Percentiles rank a stretch among this genome's conserved stretches.
These are phyloP conservation scores for Peniophora sp. DNA, from an alignment of 1,284 basidiomycete genomes.

Conservation along the genomic window DNA sequence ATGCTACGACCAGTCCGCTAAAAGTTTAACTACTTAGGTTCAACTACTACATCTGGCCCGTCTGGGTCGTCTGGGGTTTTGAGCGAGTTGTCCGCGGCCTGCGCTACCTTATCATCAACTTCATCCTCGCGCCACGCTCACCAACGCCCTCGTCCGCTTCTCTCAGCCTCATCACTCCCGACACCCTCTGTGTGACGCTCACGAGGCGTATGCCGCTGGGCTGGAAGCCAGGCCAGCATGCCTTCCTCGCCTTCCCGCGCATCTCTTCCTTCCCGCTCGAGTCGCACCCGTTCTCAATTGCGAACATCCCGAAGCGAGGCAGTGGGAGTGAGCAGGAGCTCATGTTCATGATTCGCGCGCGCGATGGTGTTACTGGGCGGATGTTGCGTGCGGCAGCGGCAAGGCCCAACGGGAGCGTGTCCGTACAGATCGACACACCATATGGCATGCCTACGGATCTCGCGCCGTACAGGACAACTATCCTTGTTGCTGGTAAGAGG, in stretches of 20 bases:
- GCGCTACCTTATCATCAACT: constrained; percentile 29
- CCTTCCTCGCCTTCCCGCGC: constrained; percentile 41
- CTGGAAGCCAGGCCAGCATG: constrained; percentile 56
- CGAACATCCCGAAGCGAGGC: constrained; percentile 23
- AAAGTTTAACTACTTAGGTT: constrained; percentile 6
- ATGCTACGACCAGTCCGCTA: background rate
- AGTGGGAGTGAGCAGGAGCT: constrained; percentile 23
- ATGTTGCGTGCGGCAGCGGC: constrained; percentile 25
- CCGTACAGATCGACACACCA: constrained; percentile 45
- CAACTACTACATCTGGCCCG: constrained; percentile 23
- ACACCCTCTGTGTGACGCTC: constrained; percentile 31
- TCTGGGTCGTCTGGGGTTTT: constrained; percentile 34
- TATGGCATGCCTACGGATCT: constrained; percentile 41
- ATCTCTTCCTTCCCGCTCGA: constrained; percentile 35
- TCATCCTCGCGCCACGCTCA: constrained; percentile 17
- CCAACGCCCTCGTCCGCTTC: constrained; percentile 16
- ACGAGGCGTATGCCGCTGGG: constrained; percentile 19
- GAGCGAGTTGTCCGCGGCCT: constrained; percentile 27
- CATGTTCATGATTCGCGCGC: constrained; percentile 39
- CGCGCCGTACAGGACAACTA: constrained; percentile 31
- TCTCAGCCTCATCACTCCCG: constrained; percentile 25
- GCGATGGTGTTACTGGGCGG: constrained; percentile 39
- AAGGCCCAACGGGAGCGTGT: constrained; percentile 21
- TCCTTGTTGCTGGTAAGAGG: constrained; percentile 45
- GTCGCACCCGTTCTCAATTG: constrained; percentile 52